phyloP scores from a whole-genome alignment of 495 filamentous ascomycete genomes.

The Annulohypoxylon bovei region DNA sequence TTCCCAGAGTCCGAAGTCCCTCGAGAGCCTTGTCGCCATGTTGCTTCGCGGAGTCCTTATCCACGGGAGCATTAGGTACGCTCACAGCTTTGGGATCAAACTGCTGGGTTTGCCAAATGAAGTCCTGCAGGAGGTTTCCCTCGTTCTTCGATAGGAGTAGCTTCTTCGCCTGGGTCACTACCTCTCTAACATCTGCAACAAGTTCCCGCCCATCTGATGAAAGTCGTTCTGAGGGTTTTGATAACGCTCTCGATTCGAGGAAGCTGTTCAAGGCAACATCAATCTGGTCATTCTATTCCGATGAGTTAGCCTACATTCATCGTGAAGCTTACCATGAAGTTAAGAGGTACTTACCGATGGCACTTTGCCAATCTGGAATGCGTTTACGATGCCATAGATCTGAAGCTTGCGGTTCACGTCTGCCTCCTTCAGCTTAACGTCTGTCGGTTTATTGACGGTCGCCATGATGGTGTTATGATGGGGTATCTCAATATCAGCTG shows the following conservation, averaged over 20 bases:
- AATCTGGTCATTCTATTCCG: constrained; percentile 84
- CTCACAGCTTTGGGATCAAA: constrained; percentile 69
- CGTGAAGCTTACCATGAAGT: not conserved
- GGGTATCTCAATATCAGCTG: constrained; percentile 25
- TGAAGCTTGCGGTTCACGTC: constrained; percentile 95
- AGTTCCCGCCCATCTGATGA: constrained; percentile 83
- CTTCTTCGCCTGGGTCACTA: constrained; percentile 87
- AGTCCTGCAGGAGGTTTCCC: constrained; percentile 92
- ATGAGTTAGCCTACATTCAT: constrained; percentile 37
- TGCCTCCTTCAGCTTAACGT: constrained; percentile 66
- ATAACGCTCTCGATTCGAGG: constrained; percentile 71
- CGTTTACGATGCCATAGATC: constrained; percentile 89
- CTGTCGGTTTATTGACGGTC: constrained; percentile 72
- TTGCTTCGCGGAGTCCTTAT: constrained; percentile 78
- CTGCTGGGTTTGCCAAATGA: constrained; percentile 90
- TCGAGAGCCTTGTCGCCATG: constrained; percentile 83
- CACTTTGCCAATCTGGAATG: constrained; percentile 88
- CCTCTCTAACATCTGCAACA: constrained; percentile 78
- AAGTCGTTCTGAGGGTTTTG: constrained; percentile 78
- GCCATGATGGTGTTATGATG: constrained; percentile 34
- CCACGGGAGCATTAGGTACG: constrained; percentile 71
- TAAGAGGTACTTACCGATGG: constrained; percentile 74
- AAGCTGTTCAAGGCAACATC: constrained; percentile 92
- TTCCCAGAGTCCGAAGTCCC: constrained; percentile 89
- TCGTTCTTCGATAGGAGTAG: constrained; percentile 95